Evolutionary conservation across 352 stramenopile genomes (phyloP), one percentile per base, ranked within the genome.

Genomic region (Thalassiosira mediterranea): DNA sequence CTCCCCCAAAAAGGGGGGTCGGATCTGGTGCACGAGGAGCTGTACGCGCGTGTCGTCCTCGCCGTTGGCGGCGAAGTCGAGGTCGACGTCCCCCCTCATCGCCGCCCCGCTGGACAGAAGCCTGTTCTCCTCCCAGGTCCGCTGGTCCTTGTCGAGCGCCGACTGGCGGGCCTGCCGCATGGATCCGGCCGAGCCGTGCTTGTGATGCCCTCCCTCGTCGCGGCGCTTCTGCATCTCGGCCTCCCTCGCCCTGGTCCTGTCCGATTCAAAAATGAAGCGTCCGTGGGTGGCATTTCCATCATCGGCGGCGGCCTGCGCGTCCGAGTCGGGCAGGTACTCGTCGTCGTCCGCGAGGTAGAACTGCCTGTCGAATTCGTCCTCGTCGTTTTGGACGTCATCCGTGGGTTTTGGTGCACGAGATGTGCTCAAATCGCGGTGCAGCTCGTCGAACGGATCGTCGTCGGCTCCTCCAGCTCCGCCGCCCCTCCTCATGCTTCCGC

Each of bases 41-140:
- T 97, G 95, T 42, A 98, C 95, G 17, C 97, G 90, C 64, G 91
- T 87, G 76, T 98, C 96, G 53, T 97, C 81, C 72, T 98, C 96
- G n/a, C 97, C 94, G 53, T 96, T 96, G 4, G 5, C 63, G 13
- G 79, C 69, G 44, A 72, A 76, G 49, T 90, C 83, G 29, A 92
- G 65, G 53, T 91, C 90, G 28, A 97, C 91, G 15, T 84, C 65
- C 4, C 67, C 75, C 19, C 66, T 59, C 1, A 93, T 84, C 44
- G 96, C 95, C 3, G 98, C 96, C 19, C 97, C 97, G 69, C 90
- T 97, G 15, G 94, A 98, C 19, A 98, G 80, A 28, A 99, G 71
- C 13, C 96, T 89, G 82, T 98, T 98, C 58, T 95, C 97, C 86
- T 99, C 97, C 97, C 97, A 99, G 26, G 96, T 96, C 56, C 98